Conservation (phyloP, 495 filamentous ascomycete genomes). For the Usnea hakonensis region DNA sequence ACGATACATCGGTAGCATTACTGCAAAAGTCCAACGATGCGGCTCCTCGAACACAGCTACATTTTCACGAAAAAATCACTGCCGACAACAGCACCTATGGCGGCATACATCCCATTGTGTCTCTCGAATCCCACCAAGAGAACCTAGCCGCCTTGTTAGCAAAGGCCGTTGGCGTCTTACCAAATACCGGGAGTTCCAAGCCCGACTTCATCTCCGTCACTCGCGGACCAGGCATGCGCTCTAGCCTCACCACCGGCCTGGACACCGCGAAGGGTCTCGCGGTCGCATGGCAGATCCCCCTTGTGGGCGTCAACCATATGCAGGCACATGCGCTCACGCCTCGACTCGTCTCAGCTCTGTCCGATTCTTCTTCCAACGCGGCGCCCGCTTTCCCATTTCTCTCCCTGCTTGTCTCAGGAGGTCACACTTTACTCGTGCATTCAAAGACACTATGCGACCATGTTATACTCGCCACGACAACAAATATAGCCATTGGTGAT, state of each 20-base stretch:
- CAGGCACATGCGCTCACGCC: conserved; percentile 90
- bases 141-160: conserved; percentile 58
- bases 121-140: conserved; percentile 64
- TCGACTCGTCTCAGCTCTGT: conserved; percentile 61
- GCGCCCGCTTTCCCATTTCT: conserved; percentile 67
- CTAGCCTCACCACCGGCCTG: conserved; percentile 64
- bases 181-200: conserved; percentile 24
- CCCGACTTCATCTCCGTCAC: conserved; percentile 83
- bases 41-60: conserved; percentile 38
- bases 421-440: conserved; percentile 79
- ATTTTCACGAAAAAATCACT: conserved; percentile 77
- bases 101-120: conserved; percentile 70
- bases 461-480: conserved; percentile 57
- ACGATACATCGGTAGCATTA: conserved; percentile 89
- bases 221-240: conserved; percentile 79
- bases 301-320: conserved; percentile 92
- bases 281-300: conserved; percentile 68
- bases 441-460: conserved; percentile 61
- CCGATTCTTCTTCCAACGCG: background rate
- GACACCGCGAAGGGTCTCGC: conserved; percentile 82
- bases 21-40: conserved; percentile 48
- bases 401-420: conserved; percentile 83
- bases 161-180: conserved; percentile 54
- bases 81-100: conserved; percentile 60
- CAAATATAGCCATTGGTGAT: conserved; percentile 76